Base-by-base conservation (phyloP, 768 basidiomycete genomes). In the Antrodiella citrinella region DNA sequence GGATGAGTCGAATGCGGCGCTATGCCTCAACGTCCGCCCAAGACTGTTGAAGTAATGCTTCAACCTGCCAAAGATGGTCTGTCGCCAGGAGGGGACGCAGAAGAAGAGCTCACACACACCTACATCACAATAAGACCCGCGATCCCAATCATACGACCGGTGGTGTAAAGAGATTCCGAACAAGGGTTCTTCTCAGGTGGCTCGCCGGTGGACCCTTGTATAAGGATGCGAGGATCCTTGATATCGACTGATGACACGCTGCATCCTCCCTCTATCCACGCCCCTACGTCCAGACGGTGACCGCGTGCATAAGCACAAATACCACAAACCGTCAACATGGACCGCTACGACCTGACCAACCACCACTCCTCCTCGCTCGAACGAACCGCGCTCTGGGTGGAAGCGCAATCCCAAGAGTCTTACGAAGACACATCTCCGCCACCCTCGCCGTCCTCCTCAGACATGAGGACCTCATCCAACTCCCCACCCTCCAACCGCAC, bases 351-450 rank as follows among this genome's bases (percentile, higher is more conserved):
- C 30, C 7, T 7, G 7, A 7, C 7, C 30, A 35, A 35, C 30
- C 30, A 35, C 30, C 30, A 35, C 30, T 7, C 30, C 7, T 35
- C 30, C 30, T 51, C 48, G 30, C 30, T 35, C 18, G 53, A 57
- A 21, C 59, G 61, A 38, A 60, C 57, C 24, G 52, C 53, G 9
- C 54, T 47, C 48, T 60, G 61, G 59, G 61, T 62, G 23, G 40
- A 54, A 40, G 49, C 59, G 20, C 61, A 62, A 48, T 53, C 58
- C 20, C 30, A 40, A n/a, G 49, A 55, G 30, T 18, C 56, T 23
- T 59, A 59, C 53, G 55, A 57, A 4, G 24, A 40, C 24, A 45
- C 51, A n/a, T 49, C 51, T 4, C 43, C 56, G 13, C 52, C 53
- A 15, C 50, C 54, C 11, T 50, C 51, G 15, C 38, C 54, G 4